Evolutionary conservation across 2,329 filamentous ascomycete species (phyloP).

Genomic region (Beauveria caledonica): DNA sequence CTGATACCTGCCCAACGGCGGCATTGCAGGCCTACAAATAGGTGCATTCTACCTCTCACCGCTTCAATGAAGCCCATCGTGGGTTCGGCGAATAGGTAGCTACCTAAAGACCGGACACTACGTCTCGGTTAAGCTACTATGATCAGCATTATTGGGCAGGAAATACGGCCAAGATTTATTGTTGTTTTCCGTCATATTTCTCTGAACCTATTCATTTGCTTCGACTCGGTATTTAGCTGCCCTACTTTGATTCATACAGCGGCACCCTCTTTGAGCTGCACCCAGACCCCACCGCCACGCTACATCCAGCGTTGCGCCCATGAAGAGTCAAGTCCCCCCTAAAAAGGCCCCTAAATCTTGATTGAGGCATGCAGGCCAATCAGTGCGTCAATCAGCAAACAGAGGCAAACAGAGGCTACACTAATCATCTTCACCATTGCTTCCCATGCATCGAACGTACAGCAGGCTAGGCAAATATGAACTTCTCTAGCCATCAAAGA

Average conservation of each 20-base stretch:
- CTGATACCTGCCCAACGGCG: slow-evolving; percentile 9
- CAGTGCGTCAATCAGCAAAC: not conserved
- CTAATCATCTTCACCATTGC: not conserved
- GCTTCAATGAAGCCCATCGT: slow-evolving; percentile 14
- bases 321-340: not conserved
- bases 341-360: not conserved
- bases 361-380: not conserved
- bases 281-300: not conserved
- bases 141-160: no score
- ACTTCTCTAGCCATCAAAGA: no score
- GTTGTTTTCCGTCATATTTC: not conserved
- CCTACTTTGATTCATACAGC: no score
- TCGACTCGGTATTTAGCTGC: no score
- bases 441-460: no score
- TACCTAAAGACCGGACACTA: not conserved
- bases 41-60: slow-evolving; percentile 17
- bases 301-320: no score
- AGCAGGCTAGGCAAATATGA: no score
- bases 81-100: not conserved
- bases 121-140: no score
- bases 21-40: not conserved
- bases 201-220: no score
- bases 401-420: no score
- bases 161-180: not conserved
- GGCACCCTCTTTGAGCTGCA: no score